Evolutionary conservation across 441 rosid genomes (phyloP).

Genomic region (Pelargonium cotyledonis): DNA sequence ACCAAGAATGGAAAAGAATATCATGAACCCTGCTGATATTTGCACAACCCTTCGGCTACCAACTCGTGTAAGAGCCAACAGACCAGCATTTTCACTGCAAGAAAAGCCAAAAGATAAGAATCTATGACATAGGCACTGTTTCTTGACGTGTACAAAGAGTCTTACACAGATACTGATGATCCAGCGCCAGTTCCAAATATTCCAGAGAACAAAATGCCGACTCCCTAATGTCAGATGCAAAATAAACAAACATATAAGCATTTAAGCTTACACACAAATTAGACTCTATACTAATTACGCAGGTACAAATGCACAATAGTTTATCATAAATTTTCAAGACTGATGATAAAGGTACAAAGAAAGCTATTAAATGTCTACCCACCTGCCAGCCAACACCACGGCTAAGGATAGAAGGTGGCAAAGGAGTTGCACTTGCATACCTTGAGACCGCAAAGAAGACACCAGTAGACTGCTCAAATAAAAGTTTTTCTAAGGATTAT

Average conservation of each 20-base stretch:
- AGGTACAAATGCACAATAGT: no score
- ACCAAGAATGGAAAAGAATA: constrained; percentile 95
- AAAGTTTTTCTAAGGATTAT: no score
- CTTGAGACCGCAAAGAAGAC: constrained; percentile 75
- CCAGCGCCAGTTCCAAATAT: constrained; percentile 89
- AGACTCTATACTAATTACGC: no score
- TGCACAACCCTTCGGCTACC: constrained; percentile 96
- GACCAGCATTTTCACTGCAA: constrained; percentile 89
- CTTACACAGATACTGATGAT: constrained; percentile 97
- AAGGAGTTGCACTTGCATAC: constrained; percentile 82
- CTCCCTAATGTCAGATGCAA: constrained; percentile 47
- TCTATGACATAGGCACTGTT: not conserved
- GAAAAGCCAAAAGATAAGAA: not conserved
- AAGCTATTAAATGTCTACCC: constrained; percentile 12
- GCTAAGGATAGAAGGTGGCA: constrained; percentile 86
- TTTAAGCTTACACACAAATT: not conserved
- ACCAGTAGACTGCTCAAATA: constrained; percentile 62
- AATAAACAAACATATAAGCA: not conserved
- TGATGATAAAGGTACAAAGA: not conserved
- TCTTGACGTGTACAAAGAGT: constrained; percentile 10
- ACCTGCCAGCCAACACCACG: constrained; percentile 99
- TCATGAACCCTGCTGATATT: constrained; percentile 97
- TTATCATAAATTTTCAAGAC: no score
- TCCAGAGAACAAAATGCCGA: constrained; percentile 81
- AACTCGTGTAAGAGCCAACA: constrained; percentile 80